phyloP scores from a whole-genome alignment of 495 filamentous ascomycete species.

The Podospora comata region DNA sequence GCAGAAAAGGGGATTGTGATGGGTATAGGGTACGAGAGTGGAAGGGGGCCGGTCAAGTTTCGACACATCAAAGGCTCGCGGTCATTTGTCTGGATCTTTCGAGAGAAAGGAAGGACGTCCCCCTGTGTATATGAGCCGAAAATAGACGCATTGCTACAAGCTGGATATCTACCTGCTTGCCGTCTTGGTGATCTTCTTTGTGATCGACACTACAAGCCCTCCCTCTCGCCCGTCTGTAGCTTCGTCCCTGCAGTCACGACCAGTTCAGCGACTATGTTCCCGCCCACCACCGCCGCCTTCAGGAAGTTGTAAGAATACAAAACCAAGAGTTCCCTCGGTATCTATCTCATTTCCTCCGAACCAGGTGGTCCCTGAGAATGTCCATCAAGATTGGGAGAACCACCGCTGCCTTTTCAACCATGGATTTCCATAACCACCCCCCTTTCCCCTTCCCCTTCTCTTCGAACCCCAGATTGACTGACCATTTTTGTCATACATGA shows the following conservation, averaged over 20 bases:
- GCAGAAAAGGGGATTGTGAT: neutral
- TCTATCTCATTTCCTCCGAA: no score
- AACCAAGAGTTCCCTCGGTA: no score
- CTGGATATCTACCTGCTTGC: neutral
- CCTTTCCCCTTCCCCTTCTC: no score
- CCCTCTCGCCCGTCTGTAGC: neutral
- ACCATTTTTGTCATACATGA: no score
- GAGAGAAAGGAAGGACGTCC: neutral
- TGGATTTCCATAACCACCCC: no score
- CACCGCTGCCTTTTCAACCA: no score
- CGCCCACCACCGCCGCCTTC: no score
- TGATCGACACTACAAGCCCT: no score
- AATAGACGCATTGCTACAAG: slow-evolving; percentile 16
- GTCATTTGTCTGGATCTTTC: slow-evolving; percentile 7
- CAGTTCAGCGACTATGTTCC: neutral
- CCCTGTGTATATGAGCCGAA: slow-evolving; percentile 23
- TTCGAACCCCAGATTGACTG: no score
- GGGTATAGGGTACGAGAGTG: neutral
- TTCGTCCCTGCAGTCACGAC: neutral
- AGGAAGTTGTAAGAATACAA: no score
- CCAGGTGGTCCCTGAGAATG: no score
- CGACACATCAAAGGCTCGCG: slow-evolving; percentile 9
- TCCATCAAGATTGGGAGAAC: no score
- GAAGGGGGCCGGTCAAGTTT: slow-evolving; percentile 2
- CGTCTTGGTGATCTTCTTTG: neutral